A percentile compares a stretch with the other conserved stretches of the same genome.
Conservation (phyloP, 2,329 filamentous ascomycete genomes). For the Colletotrichum tamarilloi region DNA sequence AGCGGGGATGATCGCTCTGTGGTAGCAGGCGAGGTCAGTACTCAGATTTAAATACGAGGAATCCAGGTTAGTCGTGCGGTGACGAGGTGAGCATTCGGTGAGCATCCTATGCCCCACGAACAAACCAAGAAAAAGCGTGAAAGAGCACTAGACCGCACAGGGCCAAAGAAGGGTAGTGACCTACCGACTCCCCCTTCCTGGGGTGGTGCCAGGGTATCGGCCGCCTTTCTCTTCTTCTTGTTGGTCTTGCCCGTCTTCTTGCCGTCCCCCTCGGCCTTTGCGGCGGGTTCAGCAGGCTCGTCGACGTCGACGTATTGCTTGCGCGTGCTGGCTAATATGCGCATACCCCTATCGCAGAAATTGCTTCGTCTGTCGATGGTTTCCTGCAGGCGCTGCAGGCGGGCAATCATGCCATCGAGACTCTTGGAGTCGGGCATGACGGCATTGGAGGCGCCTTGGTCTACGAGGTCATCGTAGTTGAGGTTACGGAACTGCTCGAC, state of each 20-base stretch:
- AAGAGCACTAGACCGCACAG: constrained; percentile 17
- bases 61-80: constrained; percentile 5
- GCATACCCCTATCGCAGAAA: constrained; percentile 79
- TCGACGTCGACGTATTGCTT: constrained; percentile 68
- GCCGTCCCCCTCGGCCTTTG: constrained; percentile 58
- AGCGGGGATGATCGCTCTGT: constrained; percentile 66
- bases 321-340: constrained; percentile 73
- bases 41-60: constrained; percentile 18
- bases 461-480: constrained; percentile 77
- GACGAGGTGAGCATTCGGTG: constrained; percentile 13
- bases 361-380: constrained; percentile 75
- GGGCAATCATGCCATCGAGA: constrained; percentile 71
- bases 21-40: constrained; percentile 31
- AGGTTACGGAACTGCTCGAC: constrained; percentile 69
- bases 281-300: constrained; percentile 59
- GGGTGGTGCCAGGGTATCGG: constrained; percentile 65
- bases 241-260: constrained; percentile 60
- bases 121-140: constrained; percentile 3
- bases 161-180: constrained; percentile 23
- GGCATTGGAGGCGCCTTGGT: constrained; percentile 66
- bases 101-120: constrained; percentile 26
- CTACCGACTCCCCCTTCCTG: constrained; percentile 59
- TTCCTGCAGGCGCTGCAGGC: constrained; percentile 72
- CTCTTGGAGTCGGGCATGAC: constrained; percentile 72
- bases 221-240: constrained; percentile 83